These are phyloP conservation scores for Metrosideros polymorpha DNA, from an alignment of 441 rosid genomes.

Conservation along the genomic window DNA sequence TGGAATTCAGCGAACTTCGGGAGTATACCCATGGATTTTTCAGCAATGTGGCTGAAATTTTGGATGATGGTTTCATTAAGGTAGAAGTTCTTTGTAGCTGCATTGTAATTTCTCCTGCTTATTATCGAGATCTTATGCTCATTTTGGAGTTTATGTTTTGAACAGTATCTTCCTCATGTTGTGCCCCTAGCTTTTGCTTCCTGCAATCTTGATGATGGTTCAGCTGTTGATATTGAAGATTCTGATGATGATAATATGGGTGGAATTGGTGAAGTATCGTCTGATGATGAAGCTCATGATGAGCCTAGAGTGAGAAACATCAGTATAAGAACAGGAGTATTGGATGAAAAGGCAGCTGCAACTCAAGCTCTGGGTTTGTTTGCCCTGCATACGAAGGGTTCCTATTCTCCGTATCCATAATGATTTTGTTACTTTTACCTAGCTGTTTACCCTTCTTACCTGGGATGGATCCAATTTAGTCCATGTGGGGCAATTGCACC, in stretches of 20 bases:
- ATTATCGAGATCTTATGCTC: not conserved
- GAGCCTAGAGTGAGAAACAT: slow-evolving; percentile 94
- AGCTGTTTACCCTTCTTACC: not conserved
- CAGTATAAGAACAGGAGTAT: slow-evolving; percentile 92
- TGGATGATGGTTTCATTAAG: slow-evolving; percentile 84
- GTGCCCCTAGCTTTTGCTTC: slow-evolving; percentile 86
- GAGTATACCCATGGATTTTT: slow-evolving; percentile 98
- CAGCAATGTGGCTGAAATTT: slow-evolving; percentile 92
- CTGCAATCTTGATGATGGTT: slow-evolving; percentile 99
- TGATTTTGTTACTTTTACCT: not conserved
- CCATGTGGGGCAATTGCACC: not conserved
- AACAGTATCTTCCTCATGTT: slow-evolving; percentile 90
- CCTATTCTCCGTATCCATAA: slow-evolving; percentile 84
- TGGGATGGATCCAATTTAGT: not conserved
- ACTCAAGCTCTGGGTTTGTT: slow-evolving; percentile 98
- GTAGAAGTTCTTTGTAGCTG: slow-evolving; percentile 24
- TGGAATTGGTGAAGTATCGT: slow-evolving; percentile 91
- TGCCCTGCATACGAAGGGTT: slow-evolving; percentile 80
- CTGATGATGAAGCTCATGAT: slow-evolving; percentile 99
- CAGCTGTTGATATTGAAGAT: slow-evolving; percentile 87
- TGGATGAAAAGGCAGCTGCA: slow-evolving; percentile 99
- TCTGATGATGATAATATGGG: slow-evolving; percentile 82
- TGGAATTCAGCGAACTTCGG: slow-evolving; percentile 95
- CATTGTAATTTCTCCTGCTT: not conserved
- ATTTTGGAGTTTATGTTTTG: slow-evolving; percentile 6